Evolutionary conservation across 2,329 filamentous ascomycete species (phyloP).

Genomic region (Podosphaera fusca): DNA sequence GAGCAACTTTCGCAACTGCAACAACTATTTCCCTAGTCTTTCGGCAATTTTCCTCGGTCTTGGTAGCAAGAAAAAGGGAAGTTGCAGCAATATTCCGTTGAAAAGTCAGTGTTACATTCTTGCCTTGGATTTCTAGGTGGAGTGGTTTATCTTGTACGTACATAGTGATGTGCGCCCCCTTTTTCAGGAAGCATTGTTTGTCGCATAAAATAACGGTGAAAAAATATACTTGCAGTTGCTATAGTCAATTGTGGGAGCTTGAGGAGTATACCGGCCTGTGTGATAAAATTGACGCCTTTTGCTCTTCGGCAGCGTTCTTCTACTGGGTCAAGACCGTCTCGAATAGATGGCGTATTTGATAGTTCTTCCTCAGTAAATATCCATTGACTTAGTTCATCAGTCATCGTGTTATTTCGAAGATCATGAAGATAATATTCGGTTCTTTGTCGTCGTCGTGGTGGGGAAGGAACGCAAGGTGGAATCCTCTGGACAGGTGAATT

Average conservation of each 20-base stretch:
- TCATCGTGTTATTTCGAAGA: conserved; percentile 15
- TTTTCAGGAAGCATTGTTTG: conserved; percentile 56
- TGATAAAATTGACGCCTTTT: conserved; percentile 92
- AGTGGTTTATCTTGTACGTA: conserved; percentile 23
- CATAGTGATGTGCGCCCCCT: conserved; percentile 71
- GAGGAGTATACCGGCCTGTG: conserved; percentile 77
- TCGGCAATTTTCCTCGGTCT: conserved; percentile 88
- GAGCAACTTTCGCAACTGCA: conserved; percentile 77
- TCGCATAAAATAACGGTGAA: conserved; percentile 91
- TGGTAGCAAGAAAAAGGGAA: conserved; percentile 79
- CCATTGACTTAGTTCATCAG: conserved; percentile 44
- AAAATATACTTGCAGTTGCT: conserved; percentile 79
- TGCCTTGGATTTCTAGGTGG: conserved; percentile 1
- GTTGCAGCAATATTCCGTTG: conserved; percentile 63
- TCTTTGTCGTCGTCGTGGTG: conserved; percentile 23
- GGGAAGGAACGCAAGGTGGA: conserved; percentile 37
- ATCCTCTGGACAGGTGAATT: conserved; percentile 14
- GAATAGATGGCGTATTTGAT: conserved; percentile 56
- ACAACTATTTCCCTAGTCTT: conserved; percentile 92
- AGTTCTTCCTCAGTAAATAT: conserved; percentile 70
- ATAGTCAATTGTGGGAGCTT: conserved; percentile 82
- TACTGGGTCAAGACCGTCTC: conserved; percentile 54
- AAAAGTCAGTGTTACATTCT: conserved; percentile 3
- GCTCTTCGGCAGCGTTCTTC: conserved; percentile 63
- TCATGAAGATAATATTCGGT: neutral